Evolutionary conservation across 2,329 filamentous ascomycete species (phyloP).

Genomic region (Exophiala dermatitidis): DNA sequence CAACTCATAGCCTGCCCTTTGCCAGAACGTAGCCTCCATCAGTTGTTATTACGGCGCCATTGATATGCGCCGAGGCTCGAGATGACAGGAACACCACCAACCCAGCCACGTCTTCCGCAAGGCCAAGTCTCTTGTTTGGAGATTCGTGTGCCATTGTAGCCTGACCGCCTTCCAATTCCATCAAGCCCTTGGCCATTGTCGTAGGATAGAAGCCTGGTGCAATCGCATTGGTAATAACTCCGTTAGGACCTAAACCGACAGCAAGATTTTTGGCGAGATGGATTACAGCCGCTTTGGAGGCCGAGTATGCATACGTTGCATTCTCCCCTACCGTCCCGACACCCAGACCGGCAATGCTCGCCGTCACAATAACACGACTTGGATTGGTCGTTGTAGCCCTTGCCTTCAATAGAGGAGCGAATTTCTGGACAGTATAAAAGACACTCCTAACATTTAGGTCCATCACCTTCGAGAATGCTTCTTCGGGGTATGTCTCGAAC

Average conservation of each 20-base stretch:
- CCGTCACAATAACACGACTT: slow-evolving; percentile 35
- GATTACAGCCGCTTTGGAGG: slow-evolving; percentile 67
- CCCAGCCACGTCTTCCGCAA: slow-evolving; percentile 70
- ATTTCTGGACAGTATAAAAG: slow-evolving; percentile 35
- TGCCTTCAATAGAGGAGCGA: slow-evolving; percentile 33
- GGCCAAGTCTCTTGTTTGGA: slow-evolving; percentile 60
- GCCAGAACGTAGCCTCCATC: too few relatives aligned
- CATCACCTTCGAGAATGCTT: slow-evolving; percentile 33
- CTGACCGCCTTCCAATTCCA: neutral
- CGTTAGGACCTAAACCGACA: slow-evolving; percentile 46
- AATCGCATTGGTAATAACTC: slow-evolving; percentile 67
- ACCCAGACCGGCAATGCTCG: slow-evolving; percentile 33
- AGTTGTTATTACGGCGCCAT: neutral
- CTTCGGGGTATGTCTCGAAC: slow-evolving; percentile 35
- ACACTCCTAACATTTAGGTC: slow-evolving; percentile 37
- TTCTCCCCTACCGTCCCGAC: slow-evolving; percentile 34
- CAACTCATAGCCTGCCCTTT: too few relatives aligned
- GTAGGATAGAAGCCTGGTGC: slow-evolving; percentile 62
- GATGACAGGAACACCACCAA: slow-evolving; percentile 60
- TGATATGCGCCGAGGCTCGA: neutral
- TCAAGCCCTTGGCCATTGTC: neutral
- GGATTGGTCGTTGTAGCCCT: slow-evolving; percentile 31
- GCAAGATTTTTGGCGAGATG: slow-evolving; percentile 68
- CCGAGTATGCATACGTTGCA: slow-evolving; percentile 53
- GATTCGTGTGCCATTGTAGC: slow-evolving; percentile 38